phyloP scores from a whole-genome alignment of 2,329 filamentous ascomycete genomes.

The Fonsecaea erecta region DNA sequence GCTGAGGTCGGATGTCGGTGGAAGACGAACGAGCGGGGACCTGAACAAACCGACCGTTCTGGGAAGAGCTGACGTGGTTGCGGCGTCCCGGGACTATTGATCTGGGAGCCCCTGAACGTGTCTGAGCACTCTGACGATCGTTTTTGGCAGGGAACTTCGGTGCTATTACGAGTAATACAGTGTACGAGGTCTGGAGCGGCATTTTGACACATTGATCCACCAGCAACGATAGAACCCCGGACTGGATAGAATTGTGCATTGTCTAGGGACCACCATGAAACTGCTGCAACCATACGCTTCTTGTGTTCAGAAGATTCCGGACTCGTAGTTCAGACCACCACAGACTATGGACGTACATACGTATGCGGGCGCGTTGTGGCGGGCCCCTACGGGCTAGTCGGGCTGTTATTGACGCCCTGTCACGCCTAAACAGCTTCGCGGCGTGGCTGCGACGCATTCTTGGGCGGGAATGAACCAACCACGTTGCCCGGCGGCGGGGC shows the following conservation, averaged over 20 bases:
- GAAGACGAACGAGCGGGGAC: neutral
- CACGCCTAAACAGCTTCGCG: neutral
- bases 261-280: neutral
- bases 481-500: neutral
- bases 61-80: constrained; percentile 9
- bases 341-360: no score
- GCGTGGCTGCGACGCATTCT: neutral
- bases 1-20: neutral
- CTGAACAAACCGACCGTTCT: neutral
- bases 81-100: constrained; percentile 13
- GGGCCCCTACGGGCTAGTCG: neutral
- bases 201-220: neutral
- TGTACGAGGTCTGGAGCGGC: neutral
- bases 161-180: neutral
- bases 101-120: constrained; percentile 9
- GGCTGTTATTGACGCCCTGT: neutral
- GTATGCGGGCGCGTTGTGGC: neutral
- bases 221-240: constrained; percentile 3
- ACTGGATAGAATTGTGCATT: constrained; percentile 12
- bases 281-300: neutral
- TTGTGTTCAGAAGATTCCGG: neutral
- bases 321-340: neutral
- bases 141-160: neutral
- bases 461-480: neutral
- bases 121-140: neutral